Evolutionary conservation across 2,329 filamentous ascomycete species (phyloP), one percentile per base, ranked within the genome.

Genomic region (Paradendryphiella salina): DNA sequence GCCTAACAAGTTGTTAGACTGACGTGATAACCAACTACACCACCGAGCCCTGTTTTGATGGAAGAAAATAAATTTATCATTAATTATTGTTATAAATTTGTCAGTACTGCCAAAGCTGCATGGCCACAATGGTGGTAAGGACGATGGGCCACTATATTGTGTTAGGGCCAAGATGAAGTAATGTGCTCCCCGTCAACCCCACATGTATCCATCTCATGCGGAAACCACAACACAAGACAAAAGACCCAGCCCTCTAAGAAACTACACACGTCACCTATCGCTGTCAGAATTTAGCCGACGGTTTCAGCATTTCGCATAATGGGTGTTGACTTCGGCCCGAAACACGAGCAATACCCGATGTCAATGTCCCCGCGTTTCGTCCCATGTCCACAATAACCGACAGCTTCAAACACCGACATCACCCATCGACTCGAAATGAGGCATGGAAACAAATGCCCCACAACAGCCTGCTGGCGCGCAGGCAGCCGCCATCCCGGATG

Each of bases 21-120:
- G 67, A 75, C 71, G 73, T 75, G 72, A 75, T 75, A 74, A 75
- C 72, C 73, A 74, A 74, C 73, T 76, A 75, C 73, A 76, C 73
- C 69, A 72, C 51, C 64, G 60, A 67, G 57, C 65, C 65, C 46
- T 44, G 34, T 45, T 41, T 37, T 49, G 31, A 37, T 49, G 23
- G 20, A 38, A 17, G 11, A 13, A 5, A 3, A 2, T 0, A 7
- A 11, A 33, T 18, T 10, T 6, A n/a, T n/a, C n/a, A n/a, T n/a
- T n/a, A n/a, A n/a, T n/a, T n/a, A n/a, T n/a, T n/a, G n/a, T n/a
- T n/a, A n/a, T n/a, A n/a, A n/a, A n/a, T n/a, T n/a, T n/a, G n/a
- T n/a, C n/a, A n/a, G n/a, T n/a, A n/a, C n/a, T n/a, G n/a, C n/a
- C n/a, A n/a, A n/a, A n/a, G n/a, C n/a, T 31, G 9, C 28, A 31